Evolutionary conservation across 1,284 basidiomycete genomes (phyloP), one percentile per base, ranked within the genome.

Genomic region (Ceratobasidium sp.): DNA sequence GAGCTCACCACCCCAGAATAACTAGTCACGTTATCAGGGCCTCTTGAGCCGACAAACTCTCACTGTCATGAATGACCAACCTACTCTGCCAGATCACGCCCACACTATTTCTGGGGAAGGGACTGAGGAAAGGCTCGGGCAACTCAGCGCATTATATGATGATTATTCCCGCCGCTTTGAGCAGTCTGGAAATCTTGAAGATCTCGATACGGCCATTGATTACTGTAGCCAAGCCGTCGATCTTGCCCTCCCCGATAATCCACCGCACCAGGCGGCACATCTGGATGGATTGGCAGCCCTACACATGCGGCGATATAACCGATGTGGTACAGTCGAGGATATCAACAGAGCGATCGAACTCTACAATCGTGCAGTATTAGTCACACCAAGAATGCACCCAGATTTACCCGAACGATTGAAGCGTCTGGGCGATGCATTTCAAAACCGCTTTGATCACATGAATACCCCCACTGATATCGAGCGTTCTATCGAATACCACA

Each of bases 161-260:
- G 37, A 40, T 40, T 40, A 40, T 9, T 40, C 37, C 37, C 37
- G 37, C 19, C 43, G 46, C 13, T 67, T 67, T 11, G 22, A 51
- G 46, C 17, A 22, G 6, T 11, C 29, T 22, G 65, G 65, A 8
- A 32, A 29, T 13, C 37, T 34, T 19, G 43, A 49, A 51, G 34
- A 64, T 34, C 62, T 64, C 4, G 62, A 64, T 19, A 7, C 19
- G 15, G 62, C 62, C 34, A 64, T 64, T 34, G 25, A 64, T n/a
- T 44, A 44, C n/a, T 3, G 4, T n/a, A 22, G 40, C 15, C 37
- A 64, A 40, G 25, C n/a, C 22, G 37, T 44, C 5, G 19, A 32
- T 9, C 34, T 64, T 29, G 40, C n/a, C 9, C 9, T 9, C 13
- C 62, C 34, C 32, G 15, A 15, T 11, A 44, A 43, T 8, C 37